Percentiles rank a stretch among this genome's conserved stretches.
Evolutionary conservation across 768 basidiomycete genomes (phyloP).

Genomic region (Rhodocollybia butyracea): DNA sequence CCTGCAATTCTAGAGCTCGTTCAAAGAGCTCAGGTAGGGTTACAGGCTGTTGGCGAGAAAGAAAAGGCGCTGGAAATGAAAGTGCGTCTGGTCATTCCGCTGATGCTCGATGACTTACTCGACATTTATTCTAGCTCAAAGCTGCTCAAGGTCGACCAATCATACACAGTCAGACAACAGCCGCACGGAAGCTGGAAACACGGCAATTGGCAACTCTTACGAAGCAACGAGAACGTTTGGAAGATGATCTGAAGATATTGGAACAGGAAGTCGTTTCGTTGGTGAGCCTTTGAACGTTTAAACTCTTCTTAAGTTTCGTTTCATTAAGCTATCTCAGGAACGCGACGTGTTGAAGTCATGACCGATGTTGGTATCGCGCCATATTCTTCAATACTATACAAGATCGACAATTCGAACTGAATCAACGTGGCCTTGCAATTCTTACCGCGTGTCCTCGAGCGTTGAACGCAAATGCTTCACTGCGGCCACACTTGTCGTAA

Average conservation of each 20-base stretch:
- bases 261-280: conserved; percentile 60
- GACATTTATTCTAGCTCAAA: conserved; percentile 46
- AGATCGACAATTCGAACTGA: too few species aligned
- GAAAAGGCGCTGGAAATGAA: conserved; percentile 61
- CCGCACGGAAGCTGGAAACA: conserved; percentile 63
- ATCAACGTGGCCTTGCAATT: too few species aligned
- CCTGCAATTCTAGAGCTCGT: conserved; percentile 77
- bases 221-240: conserved; percentile 65
- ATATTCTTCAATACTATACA: too few species aligned
- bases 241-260: conserved; percentile 55
- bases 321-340: too few species aligned
- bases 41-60: conserved; percentile 58
- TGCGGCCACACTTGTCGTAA: too few species aligned
- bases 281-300: conserved; percentile 38
- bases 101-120: background rate
- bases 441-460: too few species aligned
- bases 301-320: background rate
- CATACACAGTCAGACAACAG: conserved; percentile 44
- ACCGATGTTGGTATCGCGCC: too few species aligned
- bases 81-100: conserved; percentile 37
- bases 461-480: too few species aligned
- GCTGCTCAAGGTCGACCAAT: conserved; percentile 45
- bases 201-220: conserved; percentile 60
- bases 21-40: conserved; percentile 64
- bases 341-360: too few species aligned